Evolutionary conservation across 441 rosid genomes (phyloP), one percentile per base, ranked within the genome.

Genomic region (Aquilaria agallochum): DNA sequence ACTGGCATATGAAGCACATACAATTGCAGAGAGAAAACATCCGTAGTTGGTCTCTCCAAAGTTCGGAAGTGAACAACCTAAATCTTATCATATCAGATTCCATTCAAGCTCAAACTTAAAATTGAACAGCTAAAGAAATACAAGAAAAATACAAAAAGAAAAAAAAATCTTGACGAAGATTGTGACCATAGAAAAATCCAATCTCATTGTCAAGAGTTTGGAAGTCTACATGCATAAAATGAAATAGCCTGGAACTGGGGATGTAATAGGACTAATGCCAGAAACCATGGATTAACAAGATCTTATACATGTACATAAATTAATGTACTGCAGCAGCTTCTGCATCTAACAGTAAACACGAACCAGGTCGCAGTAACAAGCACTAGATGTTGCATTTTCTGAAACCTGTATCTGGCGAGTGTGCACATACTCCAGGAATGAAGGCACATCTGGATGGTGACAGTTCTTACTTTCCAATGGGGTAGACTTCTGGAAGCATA

Each of bases 401-500:
- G n/a, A 42, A 46, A 46, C 46, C 36, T 60, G 53, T 78, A 92
- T 98, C 93, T 95, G 97, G 50, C 97, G 91, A 77, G 92, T 92
- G 72, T 92, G 95, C 66, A 92, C 96, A 71, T 85, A 95, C 72
- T 86, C 98, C 82, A 95, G 75, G 81, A 78, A 95, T 15, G 99
- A 85, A 60, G 97, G 91, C 64, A 95, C 90, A 56, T 85, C 81
- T 15, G 95, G 96, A 73, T 88, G 83, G 34, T 70, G 80, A 62
- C 69, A 78, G 61, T 84, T 82, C 68, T 80, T 90, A 70, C 69
- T 69, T 71, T 77, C 80, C 54, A 59, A 54, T 68, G 82, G 72
- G 44, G 78, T 56, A 72, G 79, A 64, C 78, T 86, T 92, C 79
- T 95, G 99, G 78, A 82, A 95, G 82, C 99, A 92, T 65, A 92